phyloP scores from a whole-genome alignment of 2,329 filamentous ascomycete genomes.

The Thelonectria olida region DNA sequence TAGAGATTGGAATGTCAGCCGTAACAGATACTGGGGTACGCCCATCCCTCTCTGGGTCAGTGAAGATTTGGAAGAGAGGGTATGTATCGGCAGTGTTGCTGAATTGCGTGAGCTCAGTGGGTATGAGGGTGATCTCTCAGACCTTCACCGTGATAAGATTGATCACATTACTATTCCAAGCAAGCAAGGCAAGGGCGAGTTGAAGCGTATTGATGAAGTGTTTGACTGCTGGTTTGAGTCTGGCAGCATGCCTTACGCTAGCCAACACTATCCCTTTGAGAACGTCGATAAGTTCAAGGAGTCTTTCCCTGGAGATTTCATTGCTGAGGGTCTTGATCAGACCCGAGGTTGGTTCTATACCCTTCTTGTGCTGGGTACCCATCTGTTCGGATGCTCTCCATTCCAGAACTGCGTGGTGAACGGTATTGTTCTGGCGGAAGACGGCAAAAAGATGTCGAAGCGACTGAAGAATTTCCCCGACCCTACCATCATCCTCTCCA shows the following conservation, averaged over 20 bases:
- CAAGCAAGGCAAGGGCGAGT: constrained; percentile 83
- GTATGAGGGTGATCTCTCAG: constrained; percentile 82
- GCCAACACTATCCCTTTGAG: constrained; percentile 91
- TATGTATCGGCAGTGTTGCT: constrained; percentile 85
- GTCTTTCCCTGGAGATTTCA: constrained; percentile 91
- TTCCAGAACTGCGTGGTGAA: constrained; percentile 98
- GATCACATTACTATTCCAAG: constrained; percentile 95
- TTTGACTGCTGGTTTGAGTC: constrained; percentile 99
- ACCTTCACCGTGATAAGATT: constrained; percentile 92
- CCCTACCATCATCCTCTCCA: constrained; percentile 81
- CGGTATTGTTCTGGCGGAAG: constrained; percentile 90
- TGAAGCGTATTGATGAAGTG: constrained; percentile 85
- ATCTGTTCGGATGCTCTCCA: constrained; percentile 84
- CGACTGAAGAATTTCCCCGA: constrained; percentile 96
- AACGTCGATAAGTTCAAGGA: constrained; percentile 83
- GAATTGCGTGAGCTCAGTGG: constrained; percentile 88
- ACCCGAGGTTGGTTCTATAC: constrained; percentile 98
- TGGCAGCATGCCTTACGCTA: constrained; percentile 93
- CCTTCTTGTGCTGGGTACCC: constrained; percentile 84
- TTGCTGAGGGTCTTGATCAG: constrained; percentile 92
- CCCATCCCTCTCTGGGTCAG: constrained; percentile 93
- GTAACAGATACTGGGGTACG: constrained; percentile 96
- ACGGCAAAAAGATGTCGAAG: constrained; percentile 99
- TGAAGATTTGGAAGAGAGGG: constrained; percentile 85
- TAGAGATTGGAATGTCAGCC: constrained; percentile 93